Percentiles rank a stretch among this genome's conserved stretches.
These are phyloP conservation scores for Thelephora terrestris DNA, from an alignment of 1,284 basidiomycete species.

Conservation along the genomic window DNA sequence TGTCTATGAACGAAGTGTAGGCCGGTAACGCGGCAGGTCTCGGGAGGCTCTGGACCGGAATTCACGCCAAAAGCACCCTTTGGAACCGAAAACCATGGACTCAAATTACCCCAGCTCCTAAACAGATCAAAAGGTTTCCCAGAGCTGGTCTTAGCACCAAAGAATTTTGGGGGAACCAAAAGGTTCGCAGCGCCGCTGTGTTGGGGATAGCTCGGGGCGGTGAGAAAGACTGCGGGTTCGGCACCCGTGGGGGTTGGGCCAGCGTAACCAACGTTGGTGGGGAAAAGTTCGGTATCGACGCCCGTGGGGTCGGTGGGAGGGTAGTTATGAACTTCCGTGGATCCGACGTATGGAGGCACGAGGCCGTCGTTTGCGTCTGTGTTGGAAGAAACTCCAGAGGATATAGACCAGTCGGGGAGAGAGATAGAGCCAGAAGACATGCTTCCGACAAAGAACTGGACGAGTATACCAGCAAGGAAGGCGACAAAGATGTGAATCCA, in stretches of 20 bases:
- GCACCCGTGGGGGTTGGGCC: slow-evolving; percentile 79
- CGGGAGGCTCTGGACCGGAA: slow-evolving; percentile 38
- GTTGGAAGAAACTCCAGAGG: background rate
- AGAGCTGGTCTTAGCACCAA: slow-evolving; percentile 11
- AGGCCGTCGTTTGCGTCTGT: slow-evolving; percentile 9
- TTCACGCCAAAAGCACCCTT: slow-evolving; percentile 40
- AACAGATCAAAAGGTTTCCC: slow-evolving; percentile 47
- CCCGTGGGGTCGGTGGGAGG: slow-evolving; percentile 70
- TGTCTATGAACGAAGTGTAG: slow-evolving; percentile 48
- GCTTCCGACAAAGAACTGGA: slow-evolving; percentile 32
- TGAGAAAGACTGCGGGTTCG: slow-evolving; percentile 69
- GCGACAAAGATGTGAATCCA: slow-evolving; percentile 21
- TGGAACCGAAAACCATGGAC: slow-evolving; percentile 47
- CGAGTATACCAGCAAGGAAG: slow-evolving; percentile 35
- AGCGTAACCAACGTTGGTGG: slow-evolving; percentile 68
- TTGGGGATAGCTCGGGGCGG: slow-evolving; percentile 67
- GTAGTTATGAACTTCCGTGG: slow-evolving; percentile 54
- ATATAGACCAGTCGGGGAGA: slow-evolving; percentile 12
- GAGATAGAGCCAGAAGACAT: slow-evolving; percentile 27
- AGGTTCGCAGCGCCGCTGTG: slow-evolving; percentile 60
- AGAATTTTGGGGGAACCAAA: slow-evolving; percentile 30
- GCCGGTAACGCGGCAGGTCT: slow-evolving; percentile 38
- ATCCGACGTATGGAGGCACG: slow-evolving; percentile 59
- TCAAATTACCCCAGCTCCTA: slow-evolving; percentile 47
- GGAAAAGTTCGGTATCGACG: slow-evolving; percentile 56